Percentiles rank a stretch among this genome's conserved stretches.
phyloP scores from a whole-genome alignment of 306 rosid genomes.

The Senna siamea region DNA sequence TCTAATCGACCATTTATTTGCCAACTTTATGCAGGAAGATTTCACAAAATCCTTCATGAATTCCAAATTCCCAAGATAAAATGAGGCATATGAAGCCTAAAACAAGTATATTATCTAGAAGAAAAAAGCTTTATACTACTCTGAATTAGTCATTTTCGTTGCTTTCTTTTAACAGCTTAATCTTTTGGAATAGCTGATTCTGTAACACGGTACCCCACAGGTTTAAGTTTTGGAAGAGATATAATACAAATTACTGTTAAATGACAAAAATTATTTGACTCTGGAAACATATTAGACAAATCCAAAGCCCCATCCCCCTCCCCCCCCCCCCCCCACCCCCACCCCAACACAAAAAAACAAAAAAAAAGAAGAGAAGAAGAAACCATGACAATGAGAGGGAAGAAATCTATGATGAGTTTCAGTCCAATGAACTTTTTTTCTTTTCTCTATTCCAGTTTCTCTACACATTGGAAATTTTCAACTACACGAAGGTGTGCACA shows the following conservation, averaged over 20 bases:
- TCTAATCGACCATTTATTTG: slow-evolving; percentile 29
- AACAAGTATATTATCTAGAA: not conserved
- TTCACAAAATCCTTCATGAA: slow-evolving; percentile 31
- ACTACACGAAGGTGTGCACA: slow-evolving; percentile 1
- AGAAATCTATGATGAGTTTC: too few relatives aligned
- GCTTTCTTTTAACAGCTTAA: not conserved
- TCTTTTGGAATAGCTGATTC: too few relatives aligned
- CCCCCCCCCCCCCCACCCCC: too few relatives aligned
- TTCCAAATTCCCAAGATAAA: not conserved
- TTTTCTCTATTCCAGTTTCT: slow-evolving; percentile 19
- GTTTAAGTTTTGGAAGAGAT: too few relatives aligned
- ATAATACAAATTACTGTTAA: too few relatives aligned
- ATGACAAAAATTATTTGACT: too few relatives aligned
- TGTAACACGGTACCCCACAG: too few relatives aligned
- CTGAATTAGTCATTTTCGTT: not conserved
- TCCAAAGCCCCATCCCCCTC: not conserved
- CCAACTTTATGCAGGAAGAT: slow-evolving; percentile 27
- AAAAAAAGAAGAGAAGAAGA: too few relatives aligned
- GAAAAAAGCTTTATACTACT: not conserved
- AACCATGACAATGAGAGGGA: too few relatives aligned
- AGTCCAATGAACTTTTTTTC: too few relatives aligned
- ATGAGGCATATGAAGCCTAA: not conserved
- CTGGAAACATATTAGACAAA: not conserved
- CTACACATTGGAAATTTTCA: not conserved
- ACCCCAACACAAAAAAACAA: too few relatives aligned